Percentiles rank a stretch among this genome's conserved stretches.
Conservation (phyloP, 352 stramenopile species). For the Bremia lactucae region DNA sequence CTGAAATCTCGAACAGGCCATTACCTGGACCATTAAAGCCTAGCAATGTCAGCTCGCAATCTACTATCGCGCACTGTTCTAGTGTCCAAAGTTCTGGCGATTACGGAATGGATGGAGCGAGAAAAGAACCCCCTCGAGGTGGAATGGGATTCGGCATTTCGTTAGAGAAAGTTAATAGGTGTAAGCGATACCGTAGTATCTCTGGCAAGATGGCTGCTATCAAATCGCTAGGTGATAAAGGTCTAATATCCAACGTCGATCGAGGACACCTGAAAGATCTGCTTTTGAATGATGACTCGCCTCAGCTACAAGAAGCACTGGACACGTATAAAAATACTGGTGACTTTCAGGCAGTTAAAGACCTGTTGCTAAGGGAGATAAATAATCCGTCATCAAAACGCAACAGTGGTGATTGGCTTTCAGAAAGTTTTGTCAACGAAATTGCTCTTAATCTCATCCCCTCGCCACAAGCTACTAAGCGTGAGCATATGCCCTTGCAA, state of each 20-base stretch:
- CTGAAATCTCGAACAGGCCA: constrained; percentile 1
- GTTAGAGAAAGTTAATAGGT: too few species aligned
- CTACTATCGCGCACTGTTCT: constrained; percentile 17
- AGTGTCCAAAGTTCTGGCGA: constrained; percentile 9
- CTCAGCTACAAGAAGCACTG: constrained; percentile 59
- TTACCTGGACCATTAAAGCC: constrained; percentile 11
- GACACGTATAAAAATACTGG: constrained; percentile 71
- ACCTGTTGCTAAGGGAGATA: constrained; percentile 53
- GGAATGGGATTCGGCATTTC: constrained; percentile 7
- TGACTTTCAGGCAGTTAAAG: constrained; percentile 64
- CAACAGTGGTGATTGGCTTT: constrained; percentile 59
- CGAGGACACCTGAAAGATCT: constrained; percentile 65
- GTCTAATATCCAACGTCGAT: constrained; percentile 58
- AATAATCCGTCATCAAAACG: constrained; percentile 57
- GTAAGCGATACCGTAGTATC: constrained; percentile 69
- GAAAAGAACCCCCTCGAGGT: constrained; percentile 12
- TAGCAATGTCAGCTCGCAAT: constrained; percentile 5
- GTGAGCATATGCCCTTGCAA: constrained; percentile 11
- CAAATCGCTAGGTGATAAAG: constrained; percentile 65
- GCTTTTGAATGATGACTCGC: constrained; percentile 69
- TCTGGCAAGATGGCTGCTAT: constrained; percentile 77
- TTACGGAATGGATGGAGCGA: constrained; percentile 7
- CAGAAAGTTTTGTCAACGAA: constrained; percentile 67
- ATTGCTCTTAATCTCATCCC: constrained; percentile 47
- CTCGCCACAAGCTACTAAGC: constrained; percentile 8